Evolutionary conservation across 345 rosid species (phyloP).

Genomic region (Chamaenerion angustifolium): DNA sequence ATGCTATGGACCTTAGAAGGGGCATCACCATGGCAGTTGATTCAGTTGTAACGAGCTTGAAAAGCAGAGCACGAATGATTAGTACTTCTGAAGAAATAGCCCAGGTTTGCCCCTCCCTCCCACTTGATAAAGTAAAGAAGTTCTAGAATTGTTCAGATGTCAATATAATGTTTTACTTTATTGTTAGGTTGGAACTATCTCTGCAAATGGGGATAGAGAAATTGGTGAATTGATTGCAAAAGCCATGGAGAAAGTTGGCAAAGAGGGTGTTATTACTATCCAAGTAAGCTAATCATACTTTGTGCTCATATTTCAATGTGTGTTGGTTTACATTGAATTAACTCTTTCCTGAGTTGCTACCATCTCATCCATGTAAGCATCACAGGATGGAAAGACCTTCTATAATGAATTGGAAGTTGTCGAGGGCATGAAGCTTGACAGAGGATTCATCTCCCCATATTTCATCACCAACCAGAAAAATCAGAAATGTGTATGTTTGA

Average conservation of each 20-base stretch:
- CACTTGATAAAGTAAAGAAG: not conserved
- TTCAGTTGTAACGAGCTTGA: slow-evolving; percentile 66
- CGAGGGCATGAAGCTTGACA: slow-evolving; percentile 95
- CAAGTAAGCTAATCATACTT: slow-evolving; percentile 33
- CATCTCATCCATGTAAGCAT: not conserved
- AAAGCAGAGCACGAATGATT: slow-evolving; percentile 87
- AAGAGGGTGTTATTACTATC: slow-evolving; percentile 95
- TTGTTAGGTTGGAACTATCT: slow-evolving; percentile 78
- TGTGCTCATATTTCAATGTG: not conserved
- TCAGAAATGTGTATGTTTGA: slow-evolving; percentile 85
- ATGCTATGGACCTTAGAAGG: slow-evolving; percentile 87
- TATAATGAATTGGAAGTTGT: slow-evolving; percentile 86
- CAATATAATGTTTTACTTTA: not conserved
- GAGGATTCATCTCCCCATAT: slow-evolving; percentile 94
- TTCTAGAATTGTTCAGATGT: not conserved
- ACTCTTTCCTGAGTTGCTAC: not conserved
- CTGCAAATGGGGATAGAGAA: slow-evolving; percentile 95
- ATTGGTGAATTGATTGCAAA: slow-evolving; percentile 94
- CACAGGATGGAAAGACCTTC: slow-evolving; percentile 92
- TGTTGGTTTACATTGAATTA: not conserved
- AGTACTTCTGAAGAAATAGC: slow-evolving; percentile 97
- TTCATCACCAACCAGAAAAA: slow-evolving; percentile 74
- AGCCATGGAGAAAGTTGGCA: slow-evolving; percentile 98
- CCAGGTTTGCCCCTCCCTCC: slow-evolving; percentile 21
- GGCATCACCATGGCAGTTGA: slow-evolving; percentile 93